phyloP scores from a whole-genome alignment of 1,284 basidiomycete genomes.

The Cryptococcus hybrid region DNA sequence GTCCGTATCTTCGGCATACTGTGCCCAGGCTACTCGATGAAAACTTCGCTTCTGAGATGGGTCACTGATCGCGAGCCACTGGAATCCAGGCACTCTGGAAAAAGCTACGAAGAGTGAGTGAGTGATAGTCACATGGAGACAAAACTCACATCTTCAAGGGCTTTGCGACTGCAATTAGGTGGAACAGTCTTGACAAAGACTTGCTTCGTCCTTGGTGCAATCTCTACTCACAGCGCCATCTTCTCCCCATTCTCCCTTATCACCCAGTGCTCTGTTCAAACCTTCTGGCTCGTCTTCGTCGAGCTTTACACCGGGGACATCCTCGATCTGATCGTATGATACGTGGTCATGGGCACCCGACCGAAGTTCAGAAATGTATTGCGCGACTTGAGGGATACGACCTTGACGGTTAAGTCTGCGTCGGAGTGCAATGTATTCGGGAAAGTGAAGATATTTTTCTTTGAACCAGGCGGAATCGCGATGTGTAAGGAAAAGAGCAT shows the following conservation, averaged over 20 bases:
- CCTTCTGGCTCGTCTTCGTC: conserved; percentile 34
- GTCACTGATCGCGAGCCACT: conserved; percentile 82
- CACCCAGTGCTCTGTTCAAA: conserved; percentile 33
- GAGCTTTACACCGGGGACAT: conserved; percentile 5
- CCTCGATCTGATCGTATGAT: conserved; percentile 33
- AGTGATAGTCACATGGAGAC: not conserved
- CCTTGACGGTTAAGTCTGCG: conserved; percentile 74
- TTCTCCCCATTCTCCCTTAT: conserved; percentile 55
- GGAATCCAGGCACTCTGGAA: conserved; percentile 48
- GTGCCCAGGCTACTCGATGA: conserved; percentile 88
- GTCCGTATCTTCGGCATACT: conserved; percentile 76
- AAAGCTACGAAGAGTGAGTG: conserved; percentile 27
- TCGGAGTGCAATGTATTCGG: conserved; percentile 67
- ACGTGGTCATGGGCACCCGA: conserved; percentile 76
- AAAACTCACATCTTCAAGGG: conserved; percentile 74
- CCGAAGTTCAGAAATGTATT: conserved; percentile 74
- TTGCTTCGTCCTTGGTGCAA: conserved; percentile 75
- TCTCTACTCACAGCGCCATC: conserved; percentile 59
- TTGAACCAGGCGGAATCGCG: conserved; percentile 89
- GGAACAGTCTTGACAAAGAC: conserved; percentile 93
- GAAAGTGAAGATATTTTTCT: conserved; percentile 81
- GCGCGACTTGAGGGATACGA: conserved; percentile 67
- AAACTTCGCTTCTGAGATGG: conserved; percentile 85
- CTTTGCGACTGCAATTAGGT: conserved; percentile 79
- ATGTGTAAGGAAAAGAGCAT: conserved; percentile 88